A percentile compares a stretch with the other conserved stretches of the same genome.
These are phyloP conservation scores for Calonectria montana DNA, from an alignment of 2,329 filamentous ascomycete genomes.

Conservation along the genomic window DNA sequence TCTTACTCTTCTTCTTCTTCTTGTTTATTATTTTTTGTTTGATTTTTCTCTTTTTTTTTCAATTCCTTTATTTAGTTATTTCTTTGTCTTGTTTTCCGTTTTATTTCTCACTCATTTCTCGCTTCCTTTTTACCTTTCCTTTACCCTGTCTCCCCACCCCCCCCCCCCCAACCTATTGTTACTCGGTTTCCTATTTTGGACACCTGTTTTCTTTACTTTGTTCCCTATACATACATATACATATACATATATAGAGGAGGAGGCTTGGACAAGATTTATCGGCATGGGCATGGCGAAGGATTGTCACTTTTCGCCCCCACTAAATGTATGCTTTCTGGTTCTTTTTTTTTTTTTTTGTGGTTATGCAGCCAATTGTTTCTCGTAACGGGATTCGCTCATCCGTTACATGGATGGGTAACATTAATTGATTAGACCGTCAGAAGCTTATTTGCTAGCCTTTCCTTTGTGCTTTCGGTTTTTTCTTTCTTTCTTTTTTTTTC, in stretches of 20 bases:
- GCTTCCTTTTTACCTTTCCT: constrained; percentile 2
- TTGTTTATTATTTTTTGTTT: constrained; percentile 10
- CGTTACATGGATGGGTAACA: neutral
- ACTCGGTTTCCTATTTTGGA: neutral
- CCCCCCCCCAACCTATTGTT: no score
- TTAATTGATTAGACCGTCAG: neutral
- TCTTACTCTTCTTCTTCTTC: neutral
- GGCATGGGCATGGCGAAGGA: neutral
- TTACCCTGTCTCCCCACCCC: neutral
- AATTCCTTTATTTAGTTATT: no score
- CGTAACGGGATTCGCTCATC: neutral
- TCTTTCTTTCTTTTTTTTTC: neutral
- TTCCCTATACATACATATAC: neutral
- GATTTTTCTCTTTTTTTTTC: neutral
- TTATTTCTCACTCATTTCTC: neutral
- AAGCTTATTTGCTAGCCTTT: neutral
- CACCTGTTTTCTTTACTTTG: neutral
- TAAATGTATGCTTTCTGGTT: neutral
- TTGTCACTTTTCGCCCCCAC: neutral
- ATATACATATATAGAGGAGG: constrained; percentile 31
- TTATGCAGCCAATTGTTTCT: neutral
- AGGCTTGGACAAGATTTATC: neutral
- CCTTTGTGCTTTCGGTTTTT: neutral
- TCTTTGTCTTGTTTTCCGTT: neutral
- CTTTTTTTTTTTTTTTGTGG: neutral